phyloP scores from a whole-genome alignment of 2,329 filamentous ascomycete species.

The Pseudocercospora fuligena region DNA sequence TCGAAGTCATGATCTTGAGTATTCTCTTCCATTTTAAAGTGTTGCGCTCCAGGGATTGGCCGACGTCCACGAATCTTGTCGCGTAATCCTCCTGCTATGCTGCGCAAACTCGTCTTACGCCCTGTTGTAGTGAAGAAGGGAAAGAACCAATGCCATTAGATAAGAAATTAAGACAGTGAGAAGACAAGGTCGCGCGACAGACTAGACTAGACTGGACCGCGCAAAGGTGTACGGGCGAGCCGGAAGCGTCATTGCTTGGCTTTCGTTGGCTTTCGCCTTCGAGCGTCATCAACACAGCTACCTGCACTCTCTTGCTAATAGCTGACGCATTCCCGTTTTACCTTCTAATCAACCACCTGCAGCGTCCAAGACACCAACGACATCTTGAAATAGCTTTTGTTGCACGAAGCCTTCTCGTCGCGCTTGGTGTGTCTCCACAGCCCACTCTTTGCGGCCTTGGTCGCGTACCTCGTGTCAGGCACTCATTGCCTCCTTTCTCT shows the following conservation, averaged over 20 bases:
- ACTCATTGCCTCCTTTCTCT: too few relatives aligned
- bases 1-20: constrained; percentile 41
- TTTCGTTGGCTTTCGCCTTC: neutral
- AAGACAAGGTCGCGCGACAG: neutral
- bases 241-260: neutral
- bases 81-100: neutral
- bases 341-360: neutral
- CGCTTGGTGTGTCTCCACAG: neutral
- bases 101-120: neutral
- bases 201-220: neutral
- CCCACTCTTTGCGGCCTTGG: neutral
- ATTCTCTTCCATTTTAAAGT: constrained; percentile 30
- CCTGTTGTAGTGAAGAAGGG: neutral
- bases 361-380: neutral
- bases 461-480: neutral
- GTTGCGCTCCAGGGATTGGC: neutral
- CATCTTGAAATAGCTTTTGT: neutral
- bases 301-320: neutral
- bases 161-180: neutral
- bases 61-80: neutral
- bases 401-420: neutral
- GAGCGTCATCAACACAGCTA: neutral
- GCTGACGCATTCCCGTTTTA: neutral
- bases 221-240: neutral
- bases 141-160: neutral